Evolutionary conservation across 202 grass and related monocot genomes (phyloP), one percentile per base, ranked within the genome.

Genomic region (Cymbopogon flexuosus): DNA sequence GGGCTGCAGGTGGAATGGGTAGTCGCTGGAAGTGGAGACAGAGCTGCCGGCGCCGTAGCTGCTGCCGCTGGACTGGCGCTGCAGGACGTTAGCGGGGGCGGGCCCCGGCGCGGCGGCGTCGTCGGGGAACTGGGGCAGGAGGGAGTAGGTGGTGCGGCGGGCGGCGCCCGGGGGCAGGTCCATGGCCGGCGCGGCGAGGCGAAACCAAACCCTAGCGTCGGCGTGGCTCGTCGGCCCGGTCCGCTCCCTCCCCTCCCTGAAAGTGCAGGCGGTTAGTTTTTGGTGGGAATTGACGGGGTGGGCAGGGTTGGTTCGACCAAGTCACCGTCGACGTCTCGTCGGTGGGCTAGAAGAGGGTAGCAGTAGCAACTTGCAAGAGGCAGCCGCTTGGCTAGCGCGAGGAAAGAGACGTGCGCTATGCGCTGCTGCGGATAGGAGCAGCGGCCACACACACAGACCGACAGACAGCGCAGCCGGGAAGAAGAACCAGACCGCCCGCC

Each of bases 31-130:
- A 42, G 79, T 87, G 49, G 88, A 95, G 59, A 98, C 2, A 19
- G 88, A 95, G 84, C 95, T 91, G 10, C 82, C 91, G 31, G 83
- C 88, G 14, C 90, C 90, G 85, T 91, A 95, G 88, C 95, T 93
- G 87, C 92, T 98, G 21, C 92, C 95, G 81, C 90, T 95, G 63
- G 92, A 95, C 86, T 95, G 92, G 46, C 92, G 92, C 88, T 95
- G 92, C 59, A 98, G 78, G 1, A 37, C 76, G 10, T 51, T 34
- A 39, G 72, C 75, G 4, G 46, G 46, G 13, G 45, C 69, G 2
- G 73, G n/a, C n/a, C n/a, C n/a, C 16, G 39, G 56, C 75, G 66
- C 69, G 2, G 73, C 16, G 40, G 56, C 75, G 66, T 82, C 86
- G 67, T 81, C 86, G 21, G 82, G 70, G 76, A 45, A 87, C 79